Evolutionary conservation across 2,329 filamentous ascomycete genomes (phyloP), one percentile per base, ranked within the genome.

Genomic region (Sarocladiaceae sp.): DNA sequence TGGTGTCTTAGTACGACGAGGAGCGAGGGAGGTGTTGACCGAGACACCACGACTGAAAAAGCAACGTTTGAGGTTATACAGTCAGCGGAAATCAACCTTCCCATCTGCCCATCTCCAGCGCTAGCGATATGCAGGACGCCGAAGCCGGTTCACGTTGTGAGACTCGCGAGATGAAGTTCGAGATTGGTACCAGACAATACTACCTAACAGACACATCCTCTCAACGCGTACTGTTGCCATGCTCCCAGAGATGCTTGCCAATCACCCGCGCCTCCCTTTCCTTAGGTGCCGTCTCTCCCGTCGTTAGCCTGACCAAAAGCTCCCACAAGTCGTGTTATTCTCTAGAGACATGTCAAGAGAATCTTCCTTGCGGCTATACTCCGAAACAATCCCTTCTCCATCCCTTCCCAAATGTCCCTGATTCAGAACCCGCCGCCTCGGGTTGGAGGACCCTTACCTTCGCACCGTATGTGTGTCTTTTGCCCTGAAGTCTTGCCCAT

Each of bases 1-100:
- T 10, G 40, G 40, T 20, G 44, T 48, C 44, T 33, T 33, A 48
- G 7, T 17, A 20, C 26, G 40, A n/a, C 18, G 44, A 33, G 44
- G 44, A 28, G 33, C n/a, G 20, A 5, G 10, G 7, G 26, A 12
- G 26, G 23, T 17, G 44, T 20, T 10, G 44, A 31, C 44, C 28
- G 26, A 48, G 44, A 48, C 44, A 48, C 40, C 40, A 46, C 40
- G 44, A 48, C 44, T 31, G 18, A 29, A 48, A 33, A 48, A 48
- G 44, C 44, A 48, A 48, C 26, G 44, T 48, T 33, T 11, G 23
- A 20, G 4, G 26, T 28, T 4, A 29, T 28, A 22, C 40, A 28
- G n/a, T n/a, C n/a, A n/a, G n/a, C n/a, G n/a, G n/a, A n/a, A n/a
- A 26, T 5, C 11, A 20, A 7, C 7, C 40, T 26, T 26, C 11